Conservation (phyloP, 352 stramenopile species). For the Phytophthora brassicae region DNA sequence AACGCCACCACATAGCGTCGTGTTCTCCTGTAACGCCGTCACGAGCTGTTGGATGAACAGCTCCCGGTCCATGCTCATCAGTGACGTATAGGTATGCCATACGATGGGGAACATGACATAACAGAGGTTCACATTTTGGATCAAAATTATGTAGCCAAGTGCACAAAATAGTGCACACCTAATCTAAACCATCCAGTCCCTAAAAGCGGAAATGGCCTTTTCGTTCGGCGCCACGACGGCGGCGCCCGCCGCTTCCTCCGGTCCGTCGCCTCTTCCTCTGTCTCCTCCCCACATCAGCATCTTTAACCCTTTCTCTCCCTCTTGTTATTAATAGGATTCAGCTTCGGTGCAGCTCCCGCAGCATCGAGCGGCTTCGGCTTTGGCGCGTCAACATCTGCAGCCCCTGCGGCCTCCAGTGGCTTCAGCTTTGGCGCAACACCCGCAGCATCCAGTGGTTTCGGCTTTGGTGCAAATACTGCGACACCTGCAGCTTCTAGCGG, state of each 20-base stretch:
- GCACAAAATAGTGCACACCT: too few species aligned
- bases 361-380: slow-evolving; percentile 9
- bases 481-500: too few species aligned
- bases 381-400: background rate
- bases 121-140: background rate
- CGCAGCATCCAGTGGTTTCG: background rate
- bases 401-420: background rate
- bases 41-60: slow-evolving; percentile 62
- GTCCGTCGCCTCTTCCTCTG: background rate
- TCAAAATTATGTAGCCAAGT: too few species aligned
- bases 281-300: background rate
- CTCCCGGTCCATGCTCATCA: slow-evolving; percentile 35
- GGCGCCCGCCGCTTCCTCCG: slow-evolving; percentile 29
- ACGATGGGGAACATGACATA: background rate
- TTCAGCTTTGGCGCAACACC: slow-evolving; percentile 6
- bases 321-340: too few species aligned
- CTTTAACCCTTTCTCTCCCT: background rate
- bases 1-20: slow-evolving; percentile 13
- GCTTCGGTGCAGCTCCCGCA: too few species aligned
- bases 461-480: slow-evolving; percentile 1
- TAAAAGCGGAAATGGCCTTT: slow-evolving; percentile 31
- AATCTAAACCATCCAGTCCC: slow-evolving; percentile 5
- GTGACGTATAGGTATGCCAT: background rate
- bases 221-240: slow-evolving; percentile 37
- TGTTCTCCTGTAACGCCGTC: slow-evolving; percentile 54